Conservation (phyloP, 192 early-diverging fungal genomes). For the Coemansia sp. region DNA sequence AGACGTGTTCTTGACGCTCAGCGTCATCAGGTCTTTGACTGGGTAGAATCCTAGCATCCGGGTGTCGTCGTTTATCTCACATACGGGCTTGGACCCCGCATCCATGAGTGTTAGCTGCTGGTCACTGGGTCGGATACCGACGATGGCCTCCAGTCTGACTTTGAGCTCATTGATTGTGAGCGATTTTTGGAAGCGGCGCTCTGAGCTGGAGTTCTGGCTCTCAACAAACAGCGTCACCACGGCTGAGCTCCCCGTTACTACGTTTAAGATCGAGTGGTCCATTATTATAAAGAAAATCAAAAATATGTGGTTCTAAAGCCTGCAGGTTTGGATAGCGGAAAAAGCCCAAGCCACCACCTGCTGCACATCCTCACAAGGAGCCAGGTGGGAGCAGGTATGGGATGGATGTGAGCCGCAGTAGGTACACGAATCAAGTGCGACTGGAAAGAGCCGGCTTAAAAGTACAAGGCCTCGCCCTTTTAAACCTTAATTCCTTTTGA, state of each 20-base stretch:
- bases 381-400: not conserved
- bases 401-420: not conserved
- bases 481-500: no score
- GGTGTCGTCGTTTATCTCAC: slow-evolving; percentile 55
- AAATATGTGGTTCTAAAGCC: not conserved
- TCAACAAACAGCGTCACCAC: slow-evolving; percentile 91
- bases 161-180: slow-evolving; percentile 36
- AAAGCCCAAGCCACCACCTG: no score
- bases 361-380: not conserved
- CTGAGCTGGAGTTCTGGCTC: slow-evolving; percentile 75
- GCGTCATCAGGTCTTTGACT: slow-evolving; percentile 74
- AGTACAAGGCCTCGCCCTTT: no score
- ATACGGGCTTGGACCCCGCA: slow-evolving; percentile 43
- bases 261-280: not conserved
- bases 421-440: no score
- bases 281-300: not conserved
- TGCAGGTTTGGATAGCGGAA: not conserved
- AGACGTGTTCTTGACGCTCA: slow-evolving; percentile 59
- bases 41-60: slow-evolving; percentile 86
- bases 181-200: slow-evolving; percentile 76
- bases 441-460: no score
- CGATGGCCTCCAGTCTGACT: slow-evolving; percentile 86
- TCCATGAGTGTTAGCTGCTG: slow-evolving; percentile 67
- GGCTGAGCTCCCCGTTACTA: slow-evolving; percentile 18
- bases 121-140: slow-evolving; percentile 72